Evolutionary conservation across 2,329 filamentous ascomycete genomes (phyloP).

Genomic region (Aureobasidium sp.): DNA sequence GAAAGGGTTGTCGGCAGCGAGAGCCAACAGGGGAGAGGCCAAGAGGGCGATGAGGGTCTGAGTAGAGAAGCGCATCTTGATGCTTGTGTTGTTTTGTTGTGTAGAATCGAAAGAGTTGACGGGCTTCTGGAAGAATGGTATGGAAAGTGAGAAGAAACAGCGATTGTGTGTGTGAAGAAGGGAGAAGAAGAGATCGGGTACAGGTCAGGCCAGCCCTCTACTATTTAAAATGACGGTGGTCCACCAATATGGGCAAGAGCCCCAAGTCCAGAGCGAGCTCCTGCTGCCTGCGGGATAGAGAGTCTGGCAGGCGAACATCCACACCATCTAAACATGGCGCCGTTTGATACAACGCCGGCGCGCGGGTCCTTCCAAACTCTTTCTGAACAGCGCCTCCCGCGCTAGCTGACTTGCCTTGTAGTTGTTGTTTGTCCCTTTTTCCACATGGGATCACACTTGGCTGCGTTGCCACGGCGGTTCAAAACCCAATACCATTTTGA

Average conservation of each 20-base stretch:
- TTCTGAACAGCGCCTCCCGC: not conserved
- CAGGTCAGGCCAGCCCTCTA: not conserved
- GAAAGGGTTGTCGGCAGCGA: conserved; percentile 35
- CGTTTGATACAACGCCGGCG: conserved; percentile 14
- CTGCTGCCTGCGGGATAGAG: too few relatives aligned
- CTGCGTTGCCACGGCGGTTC: conserved; percentile 6
- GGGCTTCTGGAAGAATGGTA: not conserved
- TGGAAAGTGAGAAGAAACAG: not conserved
- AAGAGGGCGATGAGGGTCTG: conserved; percentile 39
- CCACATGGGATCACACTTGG: not conserved
- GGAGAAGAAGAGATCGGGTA: not conserved
- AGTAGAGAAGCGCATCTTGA: conserved; percentile 41
- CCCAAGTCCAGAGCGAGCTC: not conserved
- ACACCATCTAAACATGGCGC: conserved; percentile 11
- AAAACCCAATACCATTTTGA: not conserved
- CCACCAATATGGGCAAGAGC: not conserved
- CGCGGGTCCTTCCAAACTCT: conserved; percentile 5
- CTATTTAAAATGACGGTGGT: conserved; percentile 10
- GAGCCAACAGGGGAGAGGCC: conserved; percentile 38
- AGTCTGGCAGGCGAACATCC: conserved; percentile 7
- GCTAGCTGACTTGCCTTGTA: conserved; percentile 5
- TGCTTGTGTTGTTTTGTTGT: conserved; percentile 1
- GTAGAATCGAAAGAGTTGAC: not conserved
- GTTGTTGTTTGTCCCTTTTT: conserved; percentile 12
- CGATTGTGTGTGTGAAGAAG: not conserved